Evolutionary conservation across 257 asterid species (phyloP), one percentile per base, ranked within the genome.

Genomic region (Cruciata laevipes): DNA sequence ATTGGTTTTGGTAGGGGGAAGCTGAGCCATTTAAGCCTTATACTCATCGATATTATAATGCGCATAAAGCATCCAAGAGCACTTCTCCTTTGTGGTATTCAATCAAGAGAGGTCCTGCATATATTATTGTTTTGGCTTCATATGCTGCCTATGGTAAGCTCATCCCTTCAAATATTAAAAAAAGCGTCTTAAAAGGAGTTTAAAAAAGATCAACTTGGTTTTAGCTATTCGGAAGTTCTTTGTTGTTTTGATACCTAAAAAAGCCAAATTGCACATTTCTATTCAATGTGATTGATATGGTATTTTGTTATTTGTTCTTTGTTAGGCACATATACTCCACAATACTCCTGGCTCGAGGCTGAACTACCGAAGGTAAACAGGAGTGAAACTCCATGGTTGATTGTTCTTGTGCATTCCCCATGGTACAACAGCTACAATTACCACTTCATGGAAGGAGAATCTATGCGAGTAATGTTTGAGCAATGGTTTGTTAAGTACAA

Each of bases 361-460:
- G 99, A 93, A 87, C 78, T 93, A 9, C 83, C 87, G 4, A 88
- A 84, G 75, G 97, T 93, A 5, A 86, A 93, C 78, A 73, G 96
- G 56, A 77, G 87, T 0, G 94, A 86, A 75, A 90, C 97, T 20
- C 99, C 99, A 0, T 93, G 99, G 99, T 68, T 90, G 74, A 84
- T 90, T 69, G 97, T 90, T 63, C 86, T 88, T 6, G 38, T 86
- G 86, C 99, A 93, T 69, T 77, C 96, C 0, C 99, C 99, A 7
- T 88, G 91, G 97, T 93, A 93, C 82, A 90, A 93, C 75, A 93
- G 98, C 88, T 85, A 90, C 80, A 71, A 71, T 47, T 83, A 85
- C 74, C 97, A 90, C 83, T 86, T 71, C 56, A 83, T 93, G 94
- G 99, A 93, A 84, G 99, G 97, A 17, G 99, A 93, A 81, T 80